phyloP scores from a whole-genome alignment of 495 filamentous ascomycete genomes.

The Stereocaulon alpinum region DNA sequence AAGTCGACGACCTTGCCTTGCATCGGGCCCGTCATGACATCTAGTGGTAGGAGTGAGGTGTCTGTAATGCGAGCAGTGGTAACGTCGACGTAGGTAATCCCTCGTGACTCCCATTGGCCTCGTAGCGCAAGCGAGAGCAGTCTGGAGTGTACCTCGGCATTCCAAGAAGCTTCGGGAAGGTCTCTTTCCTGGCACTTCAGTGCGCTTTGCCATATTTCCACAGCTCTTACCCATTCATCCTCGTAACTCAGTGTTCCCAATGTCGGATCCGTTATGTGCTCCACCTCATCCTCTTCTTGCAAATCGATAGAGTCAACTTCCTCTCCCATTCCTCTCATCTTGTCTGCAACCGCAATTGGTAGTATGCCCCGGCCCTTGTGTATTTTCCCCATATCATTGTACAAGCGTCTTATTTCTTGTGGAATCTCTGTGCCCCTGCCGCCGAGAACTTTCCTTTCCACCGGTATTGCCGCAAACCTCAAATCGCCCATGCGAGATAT shows the following conservation, averaged over 20 bases:
- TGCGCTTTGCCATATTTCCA: neutral
- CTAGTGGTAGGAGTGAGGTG: neutral
- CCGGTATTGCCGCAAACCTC: neutral
- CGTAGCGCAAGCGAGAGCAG: neutral
- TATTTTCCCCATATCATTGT: neutral
- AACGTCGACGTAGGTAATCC: neutral
- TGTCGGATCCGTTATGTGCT: neutral
- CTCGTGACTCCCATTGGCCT: neutral
- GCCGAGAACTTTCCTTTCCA: neutral
- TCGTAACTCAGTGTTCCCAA: neutral
- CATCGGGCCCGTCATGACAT: neutral
- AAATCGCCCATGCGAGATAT: neutral
- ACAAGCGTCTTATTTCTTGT: neutral
- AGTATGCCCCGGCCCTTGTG: neutral
- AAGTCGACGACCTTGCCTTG: neutral
- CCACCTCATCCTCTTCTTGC: neutral
- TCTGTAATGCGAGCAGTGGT: neutral
- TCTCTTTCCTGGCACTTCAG: neutral
- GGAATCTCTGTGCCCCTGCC: neutral
- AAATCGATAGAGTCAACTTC: neutral
- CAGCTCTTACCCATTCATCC: neutral
- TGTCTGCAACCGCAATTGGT: neutral
- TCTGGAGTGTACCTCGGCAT: neutral
- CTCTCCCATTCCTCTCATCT: neutral
- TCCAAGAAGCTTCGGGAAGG: neutral